Base-by-base conservation (phyloP, 1,284 basidiomycete genomes). In the Fomitopsis pinicola region DNA sequence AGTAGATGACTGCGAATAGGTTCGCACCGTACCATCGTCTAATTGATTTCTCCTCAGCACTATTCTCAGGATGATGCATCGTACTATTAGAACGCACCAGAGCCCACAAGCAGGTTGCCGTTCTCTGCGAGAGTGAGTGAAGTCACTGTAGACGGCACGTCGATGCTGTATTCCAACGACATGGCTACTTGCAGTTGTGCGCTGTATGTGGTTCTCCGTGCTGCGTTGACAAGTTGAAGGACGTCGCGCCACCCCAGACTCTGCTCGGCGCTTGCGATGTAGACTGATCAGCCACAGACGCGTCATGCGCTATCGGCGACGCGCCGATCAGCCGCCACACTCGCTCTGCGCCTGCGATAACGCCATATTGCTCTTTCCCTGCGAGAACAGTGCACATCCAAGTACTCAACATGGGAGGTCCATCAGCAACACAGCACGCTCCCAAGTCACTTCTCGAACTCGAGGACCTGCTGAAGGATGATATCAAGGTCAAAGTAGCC, bases 401-500 rank as follows among this genome's bases (percentile, higher is more conserved):
- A 26, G 35, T 15, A 19, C 10, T 15, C 10, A 26, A 2, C 52
- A 54, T 54, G 52, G 52, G 35, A 14, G 35, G 52, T 6, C 14
- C 52, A 22, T 54, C 52, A 54, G 52, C 52, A 22, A 84, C 84
- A 1, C 58, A 61, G 22, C 57, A 71, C 52, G 84, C 87, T 5
- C 88, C 90, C 0, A 82, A 74, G 45, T 81, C 83, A 36, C 62
- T 87, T 1, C 75, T 83, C 17, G 85, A 92, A 33, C 78, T 96
- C 59, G 74, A 82, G 64, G 57, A 71, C 12, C 71, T 88, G 26
- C 78, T 96, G 59, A 67, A 72, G 58, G 26, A 83, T 69, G 92
- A 95, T 75, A 85, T 78, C 73, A 97, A 96, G 76, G 87, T 98
- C 71, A 97, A 97, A 77, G 91, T 98, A 35, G 95, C 94, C 55